Percentiles rank a stretch among this genome's conserved stretches.
Conservation (phyloP, 768 basidiomycete species). For the Leccinum longicurvipes region DNA sequence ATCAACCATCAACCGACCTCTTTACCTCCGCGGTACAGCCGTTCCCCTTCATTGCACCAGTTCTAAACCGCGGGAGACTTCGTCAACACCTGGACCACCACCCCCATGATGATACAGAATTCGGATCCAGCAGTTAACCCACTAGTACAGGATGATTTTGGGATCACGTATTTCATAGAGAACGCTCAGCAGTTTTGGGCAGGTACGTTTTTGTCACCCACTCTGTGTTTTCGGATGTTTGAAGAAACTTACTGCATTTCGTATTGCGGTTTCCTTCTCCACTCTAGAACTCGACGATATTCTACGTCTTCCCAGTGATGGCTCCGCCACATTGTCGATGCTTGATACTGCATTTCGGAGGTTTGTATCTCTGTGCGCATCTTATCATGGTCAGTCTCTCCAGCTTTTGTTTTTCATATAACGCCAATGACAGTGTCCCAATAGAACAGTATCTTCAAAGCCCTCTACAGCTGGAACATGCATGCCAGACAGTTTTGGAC, state of each 20-base stretch:
- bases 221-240: slow-evolving; percentile 1
- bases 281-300: slow-evolving; percentile 82
- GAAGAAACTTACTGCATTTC: slow-evolving; percentile 3
- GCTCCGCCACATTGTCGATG: slow-evolving; percentile 58
- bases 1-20: not conserved
- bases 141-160: slow-evolving; percentile 58
- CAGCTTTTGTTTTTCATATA: not conserved
- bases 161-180: slow-evolving; percentile 78
- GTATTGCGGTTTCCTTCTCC: not conserved
- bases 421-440: slow-evolving; percentile 13
- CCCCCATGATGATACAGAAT: slow-evolving; percentile 16
- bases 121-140: slow-evolving; percentile 17
- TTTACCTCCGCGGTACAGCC: not conserved
- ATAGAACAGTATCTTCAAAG: slow-evolving; percentile 83
- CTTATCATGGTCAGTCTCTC: slow-evolving; percentile 73
- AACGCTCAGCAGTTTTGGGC: slow-evolving; percentile 89
- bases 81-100: slow-evolving; percentile 4
- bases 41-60: not conserved
- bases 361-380: slow-evolving; percentile 74
- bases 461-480: slow-evolving; percentile 80
- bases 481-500: slow-evolving; percentile 68
- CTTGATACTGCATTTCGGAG: slow-evolving; percentile 78
- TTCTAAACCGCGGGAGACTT: not conserved
- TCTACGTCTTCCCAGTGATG: slow-evolving; percentile 58
- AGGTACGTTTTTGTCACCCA: slow-evolving; percentile 46